A percentile compares a stretch with the other conserved stretches of the same genome.
Evolutionary conservation across 106 monocot genomes (phyloP).

Genomic region (Ottelia alismoides): DNA sequence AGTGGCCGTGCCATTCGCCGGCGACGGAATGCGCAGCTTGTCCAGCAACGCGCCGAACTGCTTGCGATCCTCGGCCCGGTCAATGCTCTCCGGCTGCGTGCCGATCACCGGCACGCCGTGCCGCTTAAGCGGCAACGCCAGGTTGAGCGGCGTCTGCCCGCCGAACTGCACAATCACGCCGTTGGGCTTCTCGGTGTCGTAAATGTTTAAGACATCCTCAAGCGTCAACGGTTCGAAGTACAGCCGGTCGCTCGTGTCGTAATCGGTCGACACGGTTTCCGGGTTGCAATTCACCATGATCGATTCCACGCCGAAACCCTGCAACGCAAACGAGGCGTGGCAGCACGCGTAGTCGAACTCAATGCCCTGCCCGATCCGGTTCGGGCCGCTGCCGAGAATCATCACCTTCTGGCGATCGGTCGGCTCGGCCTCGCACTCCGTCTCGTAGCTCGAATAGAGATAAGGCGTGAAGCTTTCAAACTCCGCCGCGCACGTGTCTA

Average conservation of each 20-base stretch:
- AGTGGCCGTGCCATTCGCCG: no score
- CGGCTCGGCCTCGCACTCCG: constrained; percentile 51
- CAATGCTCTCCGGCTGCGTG: no score
- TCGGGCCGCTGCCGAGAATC: constrained; percentile 82
- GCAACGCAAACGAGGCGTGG: constrained; percentile 73
- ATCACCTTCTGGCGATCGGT: constrained; percentile 52
- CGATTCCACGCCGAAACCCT: constrained; percentile 25
- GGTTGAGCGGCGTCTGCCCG: constrained; percentile 74
- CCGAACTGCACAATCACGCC: constrained; percentile 83
- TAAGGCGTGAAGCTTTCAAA: constrained; percentile 79
- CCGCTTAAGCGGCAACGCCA: no score
- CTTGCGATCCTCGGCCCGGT: no score
- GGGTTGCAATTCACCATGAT: constrained; percentile 93
- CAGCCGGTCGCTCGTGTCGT: constrained; percentile 75
- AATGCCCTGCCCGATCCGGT: constrained; percentile 75
- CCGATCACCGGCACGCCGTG: no score
- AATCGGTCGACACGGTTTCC: constrained; percentile 82
- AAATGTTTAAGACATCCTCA: constrained; percentile 62
- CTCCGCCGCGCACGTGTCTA: constrained; percentile 86
- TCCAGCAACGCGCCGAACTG: no score
- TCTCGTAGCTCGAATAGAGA: constrained; percentile 60
- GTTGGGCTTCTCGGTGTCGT: constrained; percentile 48
- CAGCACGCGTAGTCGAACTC: constrained; percentile 87
- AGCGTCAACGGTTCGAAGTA: constrained; percentile 16
- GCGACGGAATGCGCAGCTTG: no score